Evolutionary conservation across 495 filamentous ascomycete genomes (phyloP), one percentile per base, ranked within the genome.

Genomic region (Aspergillus sclerotiicarbonarius): DNA sequence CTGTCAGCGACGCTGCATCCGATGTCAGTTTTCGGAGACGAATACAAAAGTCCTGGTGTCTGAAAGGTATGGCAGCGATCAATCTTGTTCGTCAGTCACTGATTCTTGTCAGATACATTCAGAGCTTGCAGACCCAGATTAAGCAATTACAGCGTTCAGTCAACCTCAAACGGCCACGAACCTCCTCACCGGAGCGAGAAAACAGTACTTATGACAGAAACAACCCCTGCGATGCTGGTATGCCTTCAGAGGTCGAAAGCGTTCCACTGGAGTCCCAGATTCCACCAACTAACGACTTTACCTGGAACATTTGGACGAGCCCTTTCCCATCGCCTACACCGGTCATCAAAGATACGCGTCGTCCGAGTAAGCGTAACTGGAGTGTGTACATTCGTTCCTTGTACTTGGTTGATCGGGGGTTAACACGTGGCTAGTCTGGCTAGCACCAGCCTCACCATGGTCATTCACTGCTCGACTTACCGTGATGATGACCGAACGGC

Each of bases 401-500:
- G 4, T 25, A 15, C n/a, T n/a, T n/a, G n/a, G n/a, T 9, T 51
- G 32, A 33, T 37, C 16, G 33, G 13, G 13, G 18, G n/a, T 13
- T 35, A 12, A 20, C 46, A 8, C 12, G 3, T 19, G 21, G 9
- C 30, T 48, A 72, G 70, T 64, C 20, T 72, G 70, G 70, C 60
- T 72, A 12, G 65, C 70, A 3, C 70, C 68, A 1, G 59, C 66
- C 1, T 73, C 70, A 8, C 19, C 59, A 19, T 73, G 70, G 70
- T 71, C 67, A 25, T 59, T 73, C 50, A 71, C 66, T 5, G 53
- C 64, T 15, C 67, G 70, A 43, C 62, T 73, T 1, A 59, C 56
- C 6, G 12, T 68, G 31, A 71, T 73, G 64, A 66, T 73, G 56
- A 59, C 63, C 10, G 63, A 69, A 46, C 66, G 64, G n/a, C 61